Evolutionary conservation across 768 basidiomycete species (phyloP), one percentile per base, ranked within the genome.

Genomic region (Kwoniella europaea): DNA sequence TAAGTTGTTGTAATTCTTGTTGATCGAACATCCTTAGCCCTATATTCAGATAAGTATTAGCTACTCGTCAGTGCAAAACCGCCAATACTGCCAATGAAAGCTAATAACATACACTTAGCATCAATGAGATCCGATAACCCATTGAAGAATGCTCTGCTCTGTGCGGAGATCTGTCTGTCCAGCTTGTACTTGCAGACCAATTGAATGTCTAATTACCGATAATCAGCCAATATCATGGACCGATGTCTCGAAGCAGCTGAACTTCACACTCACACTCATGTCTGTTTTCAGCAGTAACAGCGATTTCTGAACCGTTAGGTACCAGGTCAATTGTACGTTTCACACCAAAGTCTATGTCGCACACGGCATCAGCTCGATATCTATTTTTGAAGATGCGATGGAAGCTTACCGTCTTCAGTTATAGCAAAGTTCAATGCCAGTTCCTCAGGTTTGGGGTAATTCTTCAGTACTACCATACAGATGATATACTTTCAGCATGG

Each of bases 71-170:
- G 50, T 15, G 16, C 18, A 2, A 3, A 15, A 41, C 6, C 4
- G 12, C 15, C 63, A 57, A 55, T 13, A 55, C 10, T 12, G 20
- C 41, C 27, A 65, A 61, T 53, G 7, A 16, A 6, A 58, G 46
- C 55, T 91, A 89, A 90, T 86, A 22, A 96, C 87, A 92, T 92
- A 98, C 79, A 82, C 76, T 92, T 92, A 0, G 89, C 89, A 71
- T 96, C 91, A 78, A 98, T 92, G 85, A 98, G 91, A 73, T 95
- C 93, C 16, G 91, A 91, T 55, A 99, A 85, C 1, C 97, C 97
- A 65, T 93, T 90, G 74, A 98, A 97, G 86, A 99, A 86, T 0
- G 86, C 86, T 46, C 81, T 73, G 57, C 82, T 84, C 84, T 96
- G 94, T 62, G 85, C 81, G 79, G 90, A 90, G 78, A 99, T 97